Conservation (phyloP, 768 basidiomycete species). For the Phaeolepiota aurea region DNA sequence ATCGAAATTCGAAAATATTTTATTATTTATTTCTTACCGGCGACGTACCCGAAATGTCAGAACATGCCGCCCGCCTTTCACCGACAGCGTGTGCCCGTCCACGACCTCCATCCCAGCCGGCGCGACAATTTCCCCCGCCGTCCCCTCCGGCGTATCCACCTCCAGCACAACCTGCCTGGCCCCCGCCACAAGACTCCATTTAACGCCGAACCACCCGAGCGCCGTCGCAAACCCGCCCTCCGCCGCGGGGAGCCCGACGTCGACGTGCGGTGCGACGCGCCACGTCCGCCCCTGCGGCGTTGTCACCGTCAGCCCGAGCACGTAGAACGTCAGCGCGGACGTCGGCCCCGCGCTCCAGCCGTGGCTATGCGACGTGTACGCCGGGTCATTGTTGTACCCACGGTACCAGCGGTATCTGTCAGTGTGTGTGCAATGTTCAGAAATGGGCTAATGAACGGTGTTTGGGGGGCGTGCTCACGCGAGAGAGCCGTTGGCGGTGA, state of each 20-base stretch:
- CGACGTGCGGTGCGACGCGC: constrained; percentile 36
- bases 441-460: too few species aligned
- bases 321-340: constrained; percentile 46
- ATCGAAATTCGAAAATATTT: too few species aligned
- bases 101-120: not conserved
- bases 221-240: constrained; percentile 48
- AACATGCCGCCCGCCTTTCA: too few species aligned
- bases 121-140: constrained; percentile 2
- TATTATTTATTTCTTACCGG: too few species aligned
- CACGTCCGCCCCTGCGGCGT: constrained; percentile 39
- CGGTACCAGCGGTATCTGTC: constrained; percentile 40
- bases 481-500: constrained; percentile 48
- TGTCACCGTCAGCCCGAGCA: constrained; percentile 44
- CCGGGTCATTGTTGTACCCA: constrained; percentile 50
- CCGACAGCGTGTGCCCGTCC: not conserved
- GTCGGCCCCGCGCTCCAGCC: constrained; percentile 56
- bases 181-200: constrained; percentile 21
- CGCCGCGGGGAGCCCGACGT: constrained; percentile 26
- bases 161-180: constrained; percentile 5
- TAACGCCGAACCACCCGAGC: constrained; percentile 41
- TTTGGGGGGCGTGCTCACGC: constrained; percentile 23
- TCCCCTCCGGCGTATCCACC: constrained; percentile 11
- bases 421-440: not conserved
- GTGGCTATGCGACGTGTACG: constrained; percentile 53
- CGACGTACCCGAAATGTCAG: too few species aligned